phyloP scores from a whole-genome alignment of 1,284 basidiomycete genomes.

The Apiotrichum domesticum region DNA sequence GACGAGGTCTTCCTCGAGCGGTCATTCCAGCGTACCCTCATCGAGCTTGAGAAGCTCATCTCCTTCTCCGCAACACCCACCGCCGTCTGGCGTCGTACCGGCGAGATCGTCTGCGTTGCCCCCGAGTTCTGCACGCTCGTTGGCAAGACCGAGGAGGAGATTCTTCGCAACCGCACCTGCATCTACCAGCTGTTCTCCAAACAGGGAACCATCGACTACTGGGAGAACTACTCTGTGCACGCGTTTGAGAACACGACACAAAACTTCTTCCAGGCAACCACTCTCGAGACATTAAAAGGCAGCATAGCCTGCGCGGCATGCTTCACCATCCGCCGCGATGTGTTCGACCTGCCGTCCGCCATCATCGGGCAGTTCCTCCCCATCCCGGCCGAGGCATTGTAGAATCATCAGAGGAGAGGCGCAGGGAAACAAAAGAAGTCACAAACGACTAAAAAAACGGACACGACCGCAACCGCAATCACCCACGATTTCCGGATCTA shows the following conservation, averaged over 20 bases:
- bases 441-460: too few relatives aligned
- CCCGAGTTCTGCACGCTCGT: conserved; percentile 94
- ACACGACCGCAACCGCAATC: too few relatives aligned
- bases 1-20: conserved; percentile 94
- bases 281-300: conserved; percentile 48
- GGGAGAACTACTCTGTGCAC: conserved; percentile 89
- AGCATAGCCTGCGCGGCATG: conserved; percentile 67
- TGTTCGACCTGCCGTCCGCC: conserved; percentile 60
- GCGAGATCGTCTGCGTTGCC: conserved; percentile 93
- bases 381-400: conserved; percentile 24
- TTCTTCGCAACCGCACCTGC: conserved; percentile 68
- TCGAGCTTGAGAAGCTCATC: conserved; percentile 94
- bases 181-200: conserved; percentile 81
- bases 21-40: conserved; percentile 85
- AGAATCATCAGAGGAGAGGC: neutral
- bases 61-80: conserved; percentile 98
- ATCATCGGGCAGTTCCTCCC: conserved; percentile 63
- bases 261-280: conserved; percentile 86
- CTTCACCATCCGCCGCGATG: conserved; percentile 84
- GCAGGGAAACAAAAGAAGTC: too few relatives aligned
- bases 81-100: conserved; percentile 96
- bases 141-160: conserved; percentile 76
- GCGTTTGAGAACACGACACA: conserved; percentile 94
- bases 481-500: too few relatives aligned
- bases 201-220: conserved; percentile 71